These are phyloP conservation scores for Chlamydomonas eustigma DNA, from an alignment of 139 green algal species.

Conservation along the genomic window DNA sequence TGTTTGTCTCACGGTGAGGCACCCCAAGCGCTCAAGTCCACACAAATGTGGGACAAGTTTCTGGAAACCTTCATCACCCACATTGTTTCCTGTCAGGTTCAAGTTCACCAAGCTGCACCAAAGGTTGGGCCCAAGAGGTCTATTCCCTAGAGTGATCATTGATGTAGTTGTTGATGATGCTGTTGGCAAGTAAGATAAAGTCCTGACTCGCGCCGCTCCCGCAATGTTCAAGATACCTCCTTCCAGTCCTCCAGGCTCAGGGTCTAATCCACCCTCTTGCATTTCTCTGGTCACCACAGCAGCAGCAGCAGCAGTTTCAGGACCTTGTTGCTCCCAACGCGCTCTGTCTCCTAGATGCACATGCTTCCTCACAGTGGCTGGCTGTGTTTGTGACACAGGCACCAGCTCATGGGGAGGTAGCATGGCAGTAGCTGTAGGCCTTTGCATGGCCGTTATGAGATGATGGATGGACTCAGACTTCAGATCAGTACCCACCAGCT, in stretches of 20 bases:
- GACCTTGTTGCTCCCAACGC: too few species aligned
- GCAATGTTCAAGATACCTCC: neutral
- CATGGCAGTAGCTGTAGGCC: neutral
- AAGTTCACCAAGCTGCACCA: slow-evolving; percentile 6
- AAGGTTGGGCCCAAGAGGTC: neutral
- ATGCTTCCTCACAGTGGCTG: too few species aligned
- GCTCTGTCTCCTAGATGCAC: too few species aligned
- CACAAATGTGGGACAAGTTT: neutral
- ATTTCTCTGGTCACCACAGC: too few species aligned
- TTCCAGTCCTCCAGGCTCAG: neutral
- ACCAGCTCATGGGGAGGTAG: too few species aligned
- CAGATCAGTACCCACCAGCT: slow-evolving; percentile 1
- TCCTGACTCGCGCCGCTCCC: too few species aligned
- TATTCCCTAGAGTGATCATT: neutral
- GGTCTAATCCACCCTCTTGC: too few species aligned
- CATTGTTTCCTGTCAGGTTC: slow-evolving; percentile 2
- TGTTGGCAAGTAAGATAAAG: neutral
- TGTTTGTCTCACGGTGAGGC: slow-evolving; percentile 17
- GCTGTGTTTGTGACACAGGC: too few species aligned
- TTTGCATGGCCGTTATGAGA: neutral
- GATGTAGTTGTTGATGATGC: neutral
- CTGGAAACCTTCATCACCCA: slow-evolving; percentile 4
- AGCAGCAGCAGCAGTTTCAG: too few species aligned
- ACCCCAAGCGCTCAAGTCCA: slow-evolving; percentile 1
- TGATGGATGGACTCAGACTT: neutral